phyloP scores from a whole-genome alignment of 192 early-diverging fungal species.

The Ramicandelaber brevisporus region DNA sequence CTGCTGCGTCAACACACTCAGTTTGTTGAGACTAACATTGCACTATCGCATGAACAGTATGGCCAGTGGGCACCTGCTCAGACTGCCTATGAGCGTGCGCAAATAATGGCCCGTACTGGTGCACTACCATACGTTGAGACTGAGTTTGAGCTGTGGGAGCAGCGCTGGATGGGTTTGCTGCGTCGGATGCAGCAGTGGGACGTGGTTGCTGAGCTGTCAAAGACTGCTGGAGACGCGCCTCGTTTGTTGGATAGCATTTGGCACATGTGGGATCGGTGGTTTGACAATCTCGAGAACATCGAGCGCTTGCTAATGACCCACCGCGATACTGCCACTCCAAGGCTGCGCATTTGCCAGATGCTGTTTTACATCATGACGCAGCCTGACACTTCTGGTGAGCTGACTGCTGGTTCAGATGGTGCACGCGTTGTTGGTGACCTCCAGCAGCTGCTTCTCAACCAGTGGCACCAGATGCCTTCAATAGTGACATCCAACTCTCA shows the following conservation, averaged over 20 bases:
- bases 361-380: too few species aligned
- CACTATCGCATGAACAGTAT: conserved; percentile 80
- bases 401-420: too few species aligned
- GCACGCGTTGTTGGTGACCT: too few species aligned
- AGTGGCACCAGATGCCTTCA: conserved; percentile 74
- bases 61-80: conserved; percentile 88
- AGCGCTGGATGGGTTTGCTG: conserved; percentile 80
- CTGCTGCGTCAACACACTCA: conserved; percentile 71
- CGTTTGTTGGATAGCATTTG: conserved; percentile 78
- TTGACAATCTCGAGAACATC: conserved; percentile 30
- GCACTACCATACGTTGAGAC: conserved; percentile 74
- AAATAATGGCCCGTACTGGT: conserved; percentile 67
- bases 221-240: conserved; percentile 70
- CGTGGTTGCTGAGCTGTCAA: conserved; percentile 70
- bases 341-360: too few species aligned
- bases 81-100: conserved; percentile 72
- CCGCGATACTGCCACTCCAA: too few species aligned
- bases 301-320: too few species aligned
- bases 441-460: conserved; percentile 54
- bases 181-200: conserved; percentile 95
- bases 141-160: conserved; percentile 94
- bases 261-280: conserved; percentile 83
- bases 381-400: too few species aligned
- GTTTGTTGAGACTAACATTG: conserved; percentile 85
- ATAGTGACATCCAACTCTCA: conserved; percentile 72